Evolutionary conservation across 2,329 filamentous ascomycete species (phyloP).

Genomic region (Rhinocladiella similis): DNA sequence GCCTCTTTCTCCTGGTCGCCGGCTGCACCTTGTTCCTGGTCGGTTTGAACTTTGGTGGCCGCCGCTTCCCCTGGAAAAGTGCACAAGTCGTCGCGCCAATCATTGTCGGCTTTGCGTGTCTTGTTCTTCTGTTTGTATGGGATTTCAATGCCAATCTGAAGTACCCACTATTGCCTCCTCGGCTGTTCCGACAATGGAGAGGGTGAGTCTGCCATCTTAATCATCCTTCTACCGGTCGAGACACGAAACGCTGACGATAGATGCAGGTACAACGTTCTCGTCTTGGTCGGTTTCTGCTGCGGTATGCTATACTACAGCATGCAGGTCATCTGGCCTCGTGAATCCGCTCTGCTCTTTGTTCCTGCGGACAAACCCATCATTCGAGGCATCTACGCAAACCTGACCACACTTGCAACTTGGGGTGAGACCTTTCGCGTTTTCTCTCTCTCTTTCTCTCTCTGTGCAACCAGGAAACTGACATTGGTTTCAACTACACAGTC

Average conservation of each 20-base stretch:
- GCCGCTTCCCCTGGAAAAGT: slow-evolving; percentile 43
- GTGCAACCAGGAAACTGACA: background rate
- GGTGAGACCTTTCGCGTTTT: background rate
- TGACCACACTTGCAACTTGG: slow-evolving; percentile 10
- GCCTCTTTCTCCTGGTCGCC: slow-evolving; percentile 44
- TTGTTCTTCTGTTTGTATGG: slow-evolving; percentile 40
- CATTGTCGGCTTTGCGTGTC: slow-evolving; percentile 39
- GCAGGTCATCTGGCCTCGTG: slow-evolving; percentile 46
- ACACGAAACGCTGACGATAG: slow-evolving; percentile 16
- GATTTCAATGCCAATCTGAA: slow-evolving; percentile 39
- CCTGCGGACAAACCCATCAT: slow-evolving; percentile 13
- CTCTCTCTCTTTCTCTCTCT: background rate
- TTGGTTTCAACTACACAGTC: background rate
- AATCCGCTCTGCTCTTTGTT: slow-evolving; percentile 11
- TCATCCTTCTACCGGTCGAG: background rate
- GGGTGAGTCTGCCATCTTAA: slow-evolving; percentile 1
- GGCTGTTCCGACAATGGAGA: slow-evolving; percentile 42
- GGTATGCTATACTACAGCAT: slow-evolving; percentile 50
- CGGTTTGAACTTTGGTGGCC: slow-evolving; percentile 46
- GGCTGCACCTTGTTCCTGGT: slow-evolving; percentile 46
- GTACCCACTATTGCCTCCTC: slow-evolving; percentile 44
- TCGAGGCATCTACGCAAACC: slow-evolving; percentile 14
- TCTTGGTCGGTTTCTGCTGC: slow-evolving; percentile 41
- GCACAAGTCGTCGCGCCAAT: slow-evolving; percentile 37
- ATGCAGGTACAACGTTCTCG: slow-evolving; percentile 41